Evolutionary conservation across 495 filamentous ascomycete genomes (phyloP).

Genomic region (Penicillium chermesinum): DNA sequence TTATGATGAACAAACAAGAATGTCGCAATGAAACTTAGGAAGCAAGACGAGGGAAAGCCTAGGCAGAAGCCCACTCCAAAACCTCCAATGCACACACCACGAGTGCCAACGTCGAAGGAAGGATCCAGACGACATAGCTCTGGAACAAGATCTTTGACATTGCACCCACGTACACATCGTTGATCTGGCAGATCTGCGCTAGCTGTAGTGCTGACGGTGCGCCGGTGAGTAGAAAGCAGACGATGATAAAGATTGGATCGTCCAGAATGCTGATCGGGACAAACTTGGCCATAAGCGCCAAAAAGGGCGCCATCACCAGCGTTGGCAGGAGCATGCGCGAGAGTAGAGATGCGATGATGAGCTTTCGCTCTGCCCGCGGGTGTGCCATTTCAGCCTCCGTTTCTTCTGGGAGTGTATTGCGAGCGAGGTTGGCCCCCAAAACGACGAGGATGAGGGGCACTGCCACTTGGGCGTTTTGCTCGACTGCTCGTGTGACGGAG

Average conservation of each 20-base stretch:
- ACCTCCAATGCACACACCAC: conserved; percentile 91
- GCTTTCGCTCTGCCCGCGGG: conserved; percentile 64
- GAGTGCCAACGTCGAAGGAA: conserved; percentile 84
- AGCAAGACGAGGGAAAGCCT: conserved; percentile 5
- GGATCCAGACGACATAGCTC: conserved; percentile 96
- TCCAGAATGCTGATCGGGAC: conserved; percentile 91
- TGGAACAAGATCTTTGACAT: conserved; percentile 94
- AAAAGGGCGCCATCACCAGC: conserved; percentile 85
- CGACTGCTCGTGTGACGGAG: conserved; percentile 83
- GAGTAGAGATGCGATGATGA: conserved; percentile 80
- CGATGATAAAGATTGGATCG: conserved; percentile 96
- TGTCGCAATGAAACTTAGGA: too few relatives aligned
- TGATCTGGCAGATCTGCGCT: conserved; percentile 98
- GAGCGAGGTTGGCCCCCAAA: conserved; percentile 83
- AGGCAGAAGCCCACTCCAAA: conserved; percentile 74
- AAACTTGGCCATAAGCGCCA: conserved; percentile 87
- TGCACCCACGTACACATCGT: conserved; percentile 86
- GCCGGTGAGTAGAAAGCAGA: conserved; percentile 92
- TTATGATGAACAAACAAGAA: background rate
- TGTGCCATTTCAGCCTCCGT: conserved; percentile 52
- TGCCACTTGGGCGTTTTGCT: conserved; percentile 81
- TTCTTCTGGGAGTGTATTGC: conserved; percentile 60
- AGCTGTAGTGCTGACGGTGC: conserved; percentile 92
- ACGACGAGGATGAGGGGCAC: conserved; percentile 97
- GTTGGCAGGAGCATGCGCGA: conserved; percentile 91